Conservation (phyloP, 2,329 filamentous ascomycete genomes). For the Thelonectria blattea region DNA sequence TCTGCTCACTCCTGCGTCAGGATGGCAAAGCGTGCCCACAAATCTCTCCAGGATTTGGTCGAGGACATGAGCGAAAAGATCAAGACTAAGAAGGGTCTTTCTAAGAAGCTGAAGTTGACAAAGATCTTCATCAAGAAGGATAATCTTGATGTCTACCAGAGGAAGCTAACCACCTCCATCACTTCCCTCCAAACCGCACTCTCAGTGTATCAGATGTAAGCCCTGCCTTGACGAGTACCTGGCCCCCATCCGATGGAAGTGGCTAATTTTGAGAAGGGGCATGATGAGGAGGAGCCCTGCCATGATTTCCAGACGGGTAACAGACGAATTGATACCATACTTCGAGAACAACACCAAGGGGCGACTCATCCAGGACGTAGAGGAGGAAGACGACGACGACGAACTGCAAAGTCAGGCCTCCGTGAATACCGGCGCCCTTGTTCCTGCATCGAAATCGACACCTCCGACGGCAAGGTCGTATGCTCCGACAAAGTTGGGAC, state of each 20-base stretch:
- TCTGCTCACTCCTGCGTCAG: constrained; percentile 5
- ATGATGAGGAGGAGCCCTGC: constrained; percentile 23
- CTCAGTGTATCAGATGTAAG: constrained; percentile 31
- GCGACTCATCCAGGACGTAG: background rate
- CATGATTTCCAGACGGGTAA: constrained; percentile 19
- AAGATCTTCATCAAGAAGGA: constrained; percentile 32
- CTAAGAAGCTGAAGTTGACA: constrained; percentile 25
- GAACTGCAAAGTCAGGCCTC: background rate
- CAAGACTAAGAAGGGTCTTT: constrained; percentile 18
- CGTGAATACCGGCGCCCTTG: too few species aligned
- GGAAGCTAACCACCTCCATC: constrained; percentile 24
- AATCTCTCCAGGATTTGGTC: constrained; percentile 23
- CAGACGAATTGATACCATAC: background rate
- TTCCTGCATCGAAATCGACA: background rate
- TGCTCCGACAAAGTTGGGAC: constrained; percentile 16
- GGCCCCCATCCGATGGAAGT: background rate
- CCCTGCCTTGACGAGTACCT: background rate
- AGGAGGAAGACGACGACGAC: background rate
- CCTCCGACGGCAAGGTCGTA: background rate
- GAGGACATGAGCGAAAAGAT: constrained; percentile 25
- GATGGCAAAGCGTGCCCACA: constrained; percentile 20
- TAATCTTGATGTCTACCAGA: constrained; percentile 22
- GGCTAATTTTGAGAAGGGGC: constrained; percentile 21
- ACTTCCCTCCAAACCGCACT: constrained; percentile 25
- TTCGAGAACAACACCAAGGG: background rate